A percentile compares a stretch with the other conserved stretches of the same genome.
Conservation (phyloP, 2,329 filamentous ascomycete species). For the Sordariomycetes sp. region DNA sequence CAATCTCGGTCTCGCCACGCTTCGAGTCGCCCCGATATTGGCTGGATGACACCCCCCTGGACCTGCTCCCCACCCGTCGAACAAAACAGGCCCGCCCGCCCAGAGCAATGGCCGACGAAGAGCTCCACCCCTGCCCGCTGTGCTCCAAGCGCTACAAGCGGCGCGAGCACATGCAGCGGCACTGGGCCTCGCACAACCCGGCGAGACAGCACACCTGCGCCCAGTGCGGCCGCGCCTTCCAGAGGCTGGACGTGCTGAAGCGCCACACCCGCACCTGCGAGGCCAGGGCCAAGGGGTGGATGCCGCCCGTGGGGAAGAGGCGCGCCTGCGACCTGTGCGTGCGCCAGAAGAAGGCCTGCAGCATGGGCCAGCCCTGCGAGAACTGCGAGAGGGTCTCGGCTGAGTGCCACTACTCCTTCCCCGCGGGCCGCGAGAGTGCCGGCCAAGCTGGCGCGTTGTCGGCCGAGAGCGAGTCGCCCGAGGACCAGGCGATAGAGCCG, state of each 20-base stretch:
- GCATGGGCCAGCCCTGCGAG: constrained; percentile 60
- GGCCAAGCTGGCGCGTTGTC: background rate
- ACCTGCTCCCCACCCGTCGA: no score
- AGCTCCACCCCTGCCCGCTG: constrained; percentile 16
- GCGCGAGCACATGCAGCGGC: constrained; percentile 23
- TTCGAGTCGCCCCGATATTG: background rate
- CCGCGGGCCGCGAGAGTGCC: background rate
- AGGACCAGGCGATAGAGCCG: background rate
- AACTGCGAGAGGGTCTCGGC: constrained; percentile 48
- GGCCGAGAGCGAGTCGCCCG: background rate
- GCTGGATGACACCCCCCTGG: background rate
- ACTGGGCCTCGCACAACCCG: constrained; percentile 18
- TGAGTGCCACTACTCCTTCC: constrained; percentile 41
- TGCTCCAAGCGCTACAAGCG: constrained; percentile 24
- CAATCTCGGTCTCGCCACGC: background rate
- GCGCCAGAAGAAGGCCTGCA: constrained; percentile 68
- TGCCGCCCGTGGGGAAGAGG: constrained; percentile 11
- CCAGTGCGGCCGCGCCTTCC: constrained; percentile 19
- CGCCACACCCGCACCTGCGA: constrained; percentile 21
- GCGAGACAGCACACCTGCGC: constrained; percentile 20
- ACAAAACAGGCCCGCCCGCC: no score
- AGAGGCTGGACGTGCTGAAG: constrained; percentile 24
- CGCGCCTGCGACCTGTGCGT: constrained; percentile 40
- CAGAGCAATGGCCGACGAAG: background rate
- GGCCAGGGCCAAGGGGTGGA: constrained; percentile 7